These are phyloP conservation scores for Albugo candida DNA, from an alignment of 352 stramenopile species.

Conservation along the genomic window DNA sequence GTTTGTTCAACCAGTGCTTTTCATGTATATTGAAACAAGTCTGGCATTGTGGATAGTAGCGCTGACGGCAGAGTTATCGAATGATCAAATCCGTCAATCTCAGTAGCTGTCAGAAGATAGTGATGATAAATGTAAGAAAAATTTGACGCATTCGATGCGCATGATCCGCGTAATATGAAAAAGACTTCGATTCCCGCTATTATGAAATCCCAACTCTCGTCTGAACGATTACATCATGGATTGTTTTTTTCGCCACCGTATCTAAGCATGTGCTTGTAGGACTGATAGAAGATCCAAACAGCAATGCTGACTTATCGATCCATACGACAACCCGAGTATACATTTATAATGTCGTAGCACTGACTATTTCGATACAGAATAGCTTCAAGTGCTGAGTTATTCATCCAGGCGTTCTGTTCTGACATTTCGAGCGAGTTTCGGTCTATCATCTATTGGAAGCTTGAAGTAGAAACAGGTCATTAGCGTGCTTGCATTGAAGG, in stretches of 20 bases:
- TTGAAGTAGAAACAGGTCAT: too few relatives aligned
- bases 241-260: conserved; percentile 39
- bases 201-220: conserved; percentile 62
- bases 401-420: too few relatives aligned
- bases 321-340: too few relatives aligned
- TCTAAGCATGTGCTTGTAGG: too few relatives aligned
- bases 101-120: conserved; percentile 1
- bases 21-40: conserved; percentile 41
- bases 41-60: conserved; percentile 73
- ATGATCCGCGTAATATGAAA: conserved; percentile 66
- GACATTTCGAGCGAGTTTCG: too few relatives aligned
- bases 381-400: too few relatives aligned
- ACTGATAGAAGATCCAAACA: too few relatives aligned
- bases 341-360: too few relatives aligned
- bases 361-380: too few relatives aligned
- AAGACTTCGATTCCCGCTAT: conserved; percentile 34
- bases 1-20: conserved; percentile 16
- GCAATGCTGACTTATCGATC: too few relatives aligned
- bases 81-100: conserved; percentile 23
- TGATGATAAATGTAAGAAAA: background rate
- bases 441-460: too few relatives aligned
- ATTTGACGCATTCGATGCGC: conserved; percentile 62
- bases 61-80: conserved; percentile 22
- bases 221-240: conserved; percentile 62
- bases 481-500: too few relatives aligned